Percentiles rank a stretch among this genome's conserved stretches.
phyloP scores from a whole-genome alignment of 805 yeast genomes.

The Candida michaelii region DNA sequence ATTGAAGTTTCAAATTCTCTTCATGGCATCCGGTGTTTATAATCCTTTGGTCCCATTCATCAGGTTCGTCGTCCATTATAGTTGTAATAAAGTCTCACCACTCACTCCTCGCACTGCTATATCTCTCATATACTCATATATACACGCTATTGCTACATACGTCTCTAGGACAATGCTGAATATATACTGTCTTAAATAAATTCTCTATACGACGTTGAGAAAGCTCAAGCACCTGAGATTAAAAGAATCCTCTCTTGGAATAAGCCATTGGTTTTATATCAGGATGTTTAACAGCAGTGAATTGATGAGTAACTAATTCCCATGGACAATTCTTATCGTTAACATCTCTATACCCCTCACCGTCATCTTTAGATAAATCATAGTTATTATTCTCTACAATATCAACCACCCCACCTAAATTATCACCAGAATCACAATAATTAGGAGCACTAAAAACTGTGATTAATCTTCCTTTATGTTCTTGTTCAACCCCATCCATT shows the following conservation, averaged over 20 bases:
- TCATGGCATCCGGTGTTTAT: constrained; percentile 44
- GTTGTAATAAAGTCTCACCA: not conserved
- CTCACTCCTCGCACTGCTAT: not conserved
- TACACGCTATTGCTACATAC: not conserved
- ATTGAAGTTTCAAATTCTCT: constrained; percentile 39
- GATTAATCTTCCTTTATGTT: constrained; percentile 80
- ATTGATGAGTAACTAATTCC: constrained; percentile 55
- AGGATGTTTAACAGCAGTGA: constrained; percentile 87
- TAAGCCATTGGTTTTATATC: constrained; percentile 94
- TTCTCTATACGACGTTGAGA: too few relatives aligned
- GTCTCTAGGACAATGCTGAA: too few relatives aligned
- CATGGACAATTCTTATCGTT: constrained; percentile 44
- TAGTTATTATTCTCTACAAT: constrained; percentile 49
- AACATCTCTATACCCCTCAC: constrained; percentile 39
- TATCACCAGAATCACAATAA: constrained; percentile 91
- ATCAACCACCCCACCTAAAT: constrained; percentile 86
- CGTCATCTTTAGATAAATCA: constrained; percentile 45
- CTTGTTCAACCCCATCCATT: constrained; percentile 84
- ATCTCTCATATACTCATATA: not conserved
- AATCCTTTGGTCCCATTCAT: constrained; percentile 49
- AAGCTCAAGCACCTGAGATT: too few relatives aligned
- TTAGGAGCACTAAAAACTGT: constrained; percentile 99
- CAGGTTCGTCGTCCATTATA: constrained; percentile 38
- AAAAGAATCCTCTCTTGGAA: constrained; percentile 39
- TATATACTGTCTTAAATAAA: not conserved